Base-by-base conservation (phyloP, 1,284 basidiomycete genomes). In the Papiliotrema flavescens region DNA sequence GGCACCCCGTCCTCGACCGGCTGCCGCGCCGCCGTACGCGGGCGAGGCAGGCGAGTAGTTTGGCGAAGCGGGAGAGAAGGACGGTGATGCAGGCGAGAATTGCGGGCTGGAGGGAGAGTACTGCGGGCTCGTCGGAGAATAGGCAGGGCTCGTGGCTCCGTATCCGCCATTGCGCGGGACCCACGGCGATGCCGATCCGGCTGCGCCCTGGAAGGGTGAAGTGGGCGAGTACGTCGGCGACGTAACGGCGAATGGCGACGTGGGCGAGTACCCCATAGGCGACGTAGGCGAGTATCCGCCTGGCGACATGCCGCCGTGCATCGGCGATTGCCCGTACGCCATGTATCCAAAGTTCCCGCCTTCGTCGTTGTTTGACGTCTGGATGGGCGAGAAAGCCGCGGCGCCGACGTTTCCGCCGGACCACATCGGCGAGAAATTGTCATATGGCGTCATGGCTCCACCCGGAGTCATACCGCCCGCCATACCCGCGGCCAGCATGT, bases 341-440 rank as follows among this genome's bases (percentile, higher is more conserved):
- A 87, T 80, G 69, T 76, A 78, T 80, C 76, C 84, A 79, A 87
- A 89, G 47, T 82, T 85, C 22, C 85, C 81, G 54, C 90, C 89
- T 56, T 81, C 80, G 67, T 95, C 90, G 47, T 87, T 89, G 51
- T 88, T 89, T 57, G 88, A 90, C 62, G 87, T 86, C 32, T 89
- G 90, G 47, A 98, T 84, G 0, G 96, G 96, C 34, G 94, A 96
- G 83, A 98, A 98, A 0, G 89, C 85, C 26, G 90, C 90, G 8
- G 87, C 83, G 60, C 92, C 89, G 52, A 89, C 88, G 69, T 86
- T 86, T 78, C 89, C 60, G 81, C 74, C 64, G 51, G 57, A 54
- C 70, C 71, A 71, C 63, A 65, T 63, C 4, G 73, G 92, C 23
- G 92, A 93, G 66, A 89, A 87, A 57, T 84, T 87, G 75, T 95